These are phyloP conservation scores for Fusarium nisikadoi DNA, from an alignment of 2,329 filamentous ascomycete species.

Conservation along the genomic window DNA sequence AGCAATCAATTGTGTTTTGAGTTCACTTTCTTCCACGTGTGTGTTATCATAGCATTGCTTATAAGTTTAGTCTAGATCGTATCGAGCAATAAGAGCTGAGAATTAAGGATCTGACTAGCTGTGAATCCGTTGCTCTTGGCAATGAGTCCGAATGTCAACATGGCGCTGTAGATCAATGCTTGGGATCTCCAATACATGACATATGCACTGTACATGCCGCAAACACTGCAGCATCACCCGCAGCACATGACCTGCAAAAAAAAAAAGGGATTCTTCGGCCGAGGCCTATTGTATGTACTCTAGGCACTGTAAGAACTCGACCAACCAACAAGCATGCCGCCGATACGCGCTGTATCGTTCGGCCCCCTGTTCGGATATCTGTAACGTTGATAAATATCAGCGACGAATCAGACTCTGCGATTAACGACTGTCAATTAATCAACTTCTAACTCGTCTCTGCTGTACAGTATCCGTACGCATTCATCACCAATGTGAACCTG, in stretches of 20 bases:
- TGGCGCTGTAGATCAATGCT: conserved; percentile 26
- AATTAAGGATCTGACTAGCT: not conserved
- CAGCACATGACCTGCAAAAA: conserved; percentile 18
- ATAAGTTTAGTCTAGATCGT: not conserved
- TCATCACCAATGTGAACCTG: conserved; percentile 1
- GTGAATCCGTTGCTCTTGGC: conserved; percentile 24
- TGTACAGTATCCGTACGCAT: not conserved
- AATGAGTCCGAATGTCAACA: conserved; percentile 8
- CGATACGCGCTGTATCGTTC: not conserved
- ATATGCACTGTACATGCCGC: not conserved
- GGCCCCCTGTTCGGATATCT: conserved; percentile 7
- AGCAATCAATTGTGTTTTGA: not conserved
- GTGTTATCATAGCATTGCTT: not conserved
- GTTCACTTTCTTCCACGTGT: not conserved
- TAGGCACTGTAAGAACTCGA: not conserved
- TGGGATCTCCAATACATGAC: conserved; percentile 20
- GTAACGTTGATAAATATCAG: conserved; percentile 2
- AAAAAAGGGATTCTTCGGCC: not conserved
- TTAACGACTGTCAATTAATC: conserved; percentile 1
- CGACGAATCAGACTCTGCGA: conserved; percentile 2
- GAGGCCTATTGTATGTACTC: not conserved
- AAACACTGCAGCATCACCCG: conserved; percentile 18
- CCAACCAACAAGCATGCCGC: conserved; percentile 1
- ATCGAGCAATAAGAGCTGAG: conserved; percentile 1
- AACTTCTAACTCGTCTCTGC: conserved; percentile 10